These are phyloP conservation scores for Aegilops bicornis DNA, from an alignment of 176 grass and related monocot genomes.

Conservation along the genomic window DNA sequence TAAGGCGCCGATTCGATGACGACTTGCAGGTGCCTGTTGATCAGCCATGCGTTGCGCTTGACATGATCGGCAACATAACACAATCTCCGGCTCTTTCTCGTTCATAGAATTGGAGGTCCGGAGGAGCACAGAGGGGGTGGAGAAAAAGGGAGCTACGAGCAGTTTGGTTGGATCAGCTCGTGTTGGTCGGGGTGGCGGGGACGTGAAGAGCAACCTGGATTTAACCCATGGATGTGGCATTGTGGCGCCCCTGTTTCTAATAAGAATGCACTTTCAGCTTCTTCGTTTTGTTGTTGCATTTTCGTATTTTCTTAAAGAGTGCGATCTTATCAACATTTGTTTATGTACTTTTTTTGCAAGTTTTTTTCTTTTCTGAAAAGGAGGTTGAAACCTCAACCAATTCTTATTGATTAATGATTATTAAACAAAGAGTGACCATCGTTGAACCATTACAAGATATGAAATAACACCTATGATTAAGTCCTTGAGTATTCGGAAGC, in stretches of 20 bases:
- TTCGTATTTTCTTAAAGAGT: not conserved
- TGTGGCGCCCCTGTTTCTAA: not conserved
- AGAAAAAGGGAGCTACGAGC: not conserved
- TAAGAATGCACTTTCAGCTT: not conserved
- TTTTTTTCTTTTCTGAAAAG: too few relatives aligned
- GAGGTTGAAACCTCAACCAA: too few relatives aligned
- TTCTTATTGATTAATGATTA: too few relatives aligned
- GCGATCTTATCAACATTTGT: not conserved
- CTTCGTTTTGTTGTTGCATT: not conserved
- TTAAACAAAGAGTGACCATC: too few relatives aligned
- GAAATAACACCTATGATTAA: too few relatives aligned
- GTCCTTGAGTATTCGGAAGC: too few relatives aligned
- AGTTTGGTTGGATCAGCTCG: not conserved
- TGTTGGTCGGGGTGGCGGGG: not conserved
- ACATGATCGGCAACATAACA: constrained; percentile 51
- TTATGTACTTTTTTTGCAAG: not conserved
- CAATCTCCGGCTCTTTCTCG: constrained; percentile 37
- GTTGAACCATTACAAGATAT: too few relatives aligned
- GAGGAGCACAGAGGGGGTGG: not conserved
- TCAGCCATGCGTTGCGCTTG: constrained; percentile 52
- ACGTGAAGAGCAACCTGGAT: not conserved
- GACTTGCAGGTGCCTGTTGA: constrained; percentile 52
- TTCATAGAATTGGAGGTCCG: not conserved
- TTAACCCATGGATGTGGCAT: not conserved
- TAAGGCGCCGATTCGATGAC: not conserved